Conservation (phyloP, 2,329 filamentous ascomycete species). For the Trichoderma pleuroti region DNA sequence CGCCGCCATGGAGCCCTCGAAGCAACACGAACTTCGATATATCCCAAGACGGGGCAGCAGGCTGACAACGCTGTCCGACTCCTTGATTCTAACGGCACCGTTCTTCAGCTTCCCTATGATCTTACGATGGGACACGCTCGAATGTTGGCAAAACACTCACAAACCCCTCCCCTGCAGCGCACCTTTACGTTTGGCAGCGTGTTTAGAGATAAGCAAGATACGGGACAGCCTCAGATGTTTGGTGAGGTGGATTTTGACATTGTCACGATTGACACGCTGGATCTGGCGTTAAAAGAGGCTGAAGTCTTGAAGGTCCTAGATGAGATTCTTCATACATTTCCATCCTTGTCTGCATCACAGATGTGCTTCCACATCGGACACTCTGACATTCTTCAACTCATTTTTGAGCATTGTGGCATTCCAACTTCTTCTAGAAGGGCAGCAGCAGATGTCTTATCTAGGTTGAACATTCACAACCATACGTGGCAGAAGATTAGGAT, state of each 20-base stretch:
- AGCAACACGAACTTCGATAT: constrained; percentile 67
- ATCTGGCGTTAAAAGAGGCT: constrained; percentile 85
- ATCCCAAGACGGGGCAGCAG: constrained; percentile 81
- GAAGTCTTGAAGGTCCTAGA: constrained; percentile 93
- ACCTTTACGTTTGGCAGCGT: constrained; percentile 86
- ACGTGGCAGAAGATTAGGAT: constrained; percentile 80
- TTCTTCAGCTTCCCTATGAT: constrained; percentile 92
- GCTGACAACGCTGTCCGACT: constrained; percentile 69
- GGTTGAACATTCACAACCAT: constrained; percentile 75
- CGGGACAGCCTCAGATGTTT: constrained; percentile 76
- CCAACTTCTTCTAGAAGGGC: constrained; percentile 62
- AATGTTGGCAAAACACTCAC: constrained; percentile 68
- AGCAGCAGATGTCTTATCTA: constrained; percentile 81
- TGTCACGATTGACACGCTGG: constrained; percentile 74
- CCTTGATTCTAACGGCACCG: constrained; percentile 77
- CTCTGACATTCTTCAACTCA: constrained; percentile 75
- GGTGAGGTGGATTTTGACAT: constrained; percentile 97
- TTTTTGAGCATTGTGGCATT: constrained; percentile 89
- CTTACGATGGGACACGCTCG: constrained; percentile 85
- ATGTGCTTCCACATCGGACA: constrained; percentile 94
- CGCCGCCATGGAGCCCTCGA: constrained; percentile 87
- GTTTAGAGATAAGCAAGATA: constrained; percentile 73
- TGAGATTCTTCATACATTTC: constrained; percentile 80
- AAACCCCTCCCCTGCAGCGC: constrained; percentile 62
- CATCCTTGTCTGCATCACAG: constrained; percentile 63